These are phyloP conservation scores for Cyberlindnera maritima DNA, from an alignment of 805 yeast genomes.

Conservation along the genomic window DNA sequence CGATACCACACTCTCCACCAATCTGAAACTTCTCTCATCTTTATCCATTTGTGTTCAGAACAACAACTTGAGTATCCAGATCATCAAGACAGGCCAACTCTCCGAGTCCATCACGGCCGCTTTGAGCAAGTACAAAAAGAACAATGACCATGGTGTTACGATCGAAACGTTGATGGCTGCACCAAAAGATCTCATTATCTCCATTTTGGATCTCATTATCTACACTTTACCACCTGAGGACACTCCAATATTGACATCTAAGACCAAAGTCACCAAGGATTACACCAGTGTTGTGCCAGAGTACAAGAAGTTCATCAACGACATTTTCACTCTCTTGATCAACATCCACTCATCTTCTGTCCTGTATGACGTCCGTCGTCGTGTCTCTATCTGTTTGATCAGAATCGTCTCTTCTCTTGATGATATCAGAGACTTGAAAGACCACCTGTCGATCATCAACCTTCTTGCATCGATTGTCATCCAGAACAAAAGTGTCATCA, in stretches of 20 bases:
- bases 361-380: constrained; percentile 60
- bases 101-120: constrained; percentile 48
- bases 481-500: constrained; percentile 41
- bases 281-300: constrained; percentile 26
- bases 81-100: constrained; percentile 48
- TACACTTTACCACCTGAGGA: constrained; percentile 52
- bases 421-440: constrained; percentile 31
- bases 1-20: constrained; percentile 32
- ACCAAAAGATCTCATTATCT: constrained; percentile 61
- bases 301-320: constrained; percentile 38
- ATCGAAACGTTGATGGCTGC: constrained; percentile 72
- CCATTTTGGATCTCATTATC: constrained; percentile 54
- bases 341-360: constrained; percentile 72
- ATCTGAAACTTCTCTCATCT: constrained; percentile 36
- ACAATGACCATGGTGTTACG: constrained; percentile 35
- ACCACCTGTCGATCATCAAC: constrained; percentile 39
- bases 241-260: constrained; percentile 26
- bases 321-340: constrained; percentile 51
- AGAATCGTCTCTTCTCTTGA: constrained; percentile 47
- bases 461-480: constrained; percentile 59
- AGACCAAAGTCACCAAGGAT: constrained; percentile 21
- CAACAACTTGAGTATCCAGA: constrained; percentile 37
- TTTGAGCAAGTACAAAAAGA: constrained; percentile 48
- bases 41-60: constrained; percentile 40
- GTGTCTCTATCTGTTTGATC: constrained; percentile 50